Evolutionary conservation across 306 rosid species (phyloP).

Genomic region (Cucurbita moschata): DNA sequence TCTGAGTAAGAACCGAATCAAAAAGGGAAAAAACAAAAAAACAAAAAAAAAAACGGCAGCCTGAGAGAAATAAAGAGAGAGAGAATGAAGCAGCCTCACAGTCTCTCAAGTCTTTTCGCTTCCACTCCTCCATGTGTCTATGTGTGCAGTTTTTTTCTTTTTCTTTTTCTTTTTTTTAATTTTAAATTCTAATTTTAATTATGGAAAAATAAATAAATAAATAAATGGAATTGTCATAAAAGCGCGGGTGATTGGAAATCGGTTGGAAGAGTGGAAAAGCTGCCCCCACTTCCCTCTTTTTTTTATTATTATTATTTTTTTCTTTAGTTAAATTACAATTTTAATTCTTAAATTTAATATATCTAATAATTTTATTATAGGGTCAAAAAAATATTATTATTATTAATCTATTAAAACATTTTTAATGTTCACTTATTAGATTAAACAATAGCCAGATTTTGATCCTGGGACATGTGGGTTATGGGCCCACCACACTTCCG

Average conservation of each 20-base stretch:
- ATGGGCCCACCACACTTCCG: too few species aligned
- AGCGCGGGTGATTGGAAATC: conserved; percentile 12
- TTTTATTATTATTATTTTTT: too few species aligned
- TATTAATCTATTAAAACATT: too few species aligned
- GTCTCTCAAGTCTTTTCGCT: conserved; percentile 31
- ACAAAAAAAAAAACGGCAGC: neutral
- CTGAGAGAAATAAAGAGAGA: conserved; percentile 6
- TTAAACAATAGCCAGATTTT: too few species aligned
- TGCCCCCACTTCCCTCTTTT: neutral
- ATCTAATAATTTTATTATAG: too few species aligned
- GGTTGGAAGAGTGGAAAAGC: neutral
- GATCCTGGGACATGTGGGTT: too few species aligned
- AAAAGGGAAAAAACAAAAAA: neutral
- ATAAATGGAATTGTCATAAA: neutral
- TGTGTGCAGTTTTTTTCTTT: conserved; percentile 9
- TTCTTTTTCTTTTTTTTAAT: neutral
- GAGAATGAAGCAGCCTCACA: conserved; percentile 5
- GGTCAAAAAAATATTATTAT: too few species aligned
- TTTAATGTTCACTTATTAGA: too few species aligned
- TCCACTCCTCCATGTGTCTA: conserved; percentile 18
- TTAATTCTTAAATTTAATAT: too few species aligned
- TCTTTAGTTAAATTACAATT: too few species aligned
- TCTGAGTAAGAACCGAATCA: conserved; percentile 10
- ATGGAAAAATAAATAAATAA: neutral
- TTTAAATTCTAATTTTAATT: neutral